Evolutionary conservation across 306 rosid species (phyloP), one percentile per base, ranked within the genome.

Genomic region (Dalbergia oliveri): DNA sequence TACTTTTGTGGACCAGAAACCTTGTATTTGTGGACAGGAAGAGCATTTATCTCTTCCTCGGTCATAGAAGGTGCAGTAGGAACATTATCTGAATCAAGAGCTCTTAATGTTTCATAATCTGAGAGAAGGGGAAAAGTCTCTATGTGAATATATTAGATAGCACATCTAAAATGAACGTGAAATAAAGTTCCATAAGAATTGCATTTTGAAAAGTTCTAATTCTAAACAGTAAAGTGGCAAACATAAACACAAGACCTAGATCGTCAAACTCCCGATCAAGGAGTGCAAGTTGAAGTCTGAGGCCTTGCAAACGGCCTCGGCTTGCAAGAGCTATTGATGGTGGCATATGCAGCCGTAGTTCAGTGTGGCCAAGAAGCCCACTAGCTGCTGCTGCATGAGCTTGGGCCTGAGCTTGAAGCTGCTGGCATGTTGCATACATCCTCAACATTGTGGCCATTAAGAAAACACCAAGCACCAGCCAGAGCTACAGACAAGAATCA

Each of bases 181-280:
- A 8, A 65, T n/a, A n/a, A 65, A 65, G 26, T n/a, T n/a, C 14
- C 31, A 0, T 12, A 4, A 35, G 39, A 76, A 50, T 12, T 50
- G n/a, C 16, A 50, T 50, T 43, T 50, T 16, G 3, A 13, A 50
- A 50, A 1, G 57, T 14, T 50, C 57, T 50, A 50, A 50, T 50
- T 50, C 57, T 50, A 50, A 50, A 50, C 57, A 50, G 57, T 12
- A 5, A 50, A 4, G 57, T 50, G 57, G 57, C 6, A 50, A 50
- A 50, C 10, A 50, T 50, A 8, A 50, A 50, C 4, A 35, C 43
- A 50, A 63, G 33, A 93, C 98, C 98, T 82, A 95, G 79, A 73
- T 95, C 99, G 83, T 95, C 99, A 79, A 95, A 95, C 86, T 95
- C 99, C 70, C 96, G 89, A 82, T 95, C 99, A 87, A 95, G 99